Conservation (phyloP, 1,284 basidiomycete species). For the Hortiboletus rubellus region DNA sequence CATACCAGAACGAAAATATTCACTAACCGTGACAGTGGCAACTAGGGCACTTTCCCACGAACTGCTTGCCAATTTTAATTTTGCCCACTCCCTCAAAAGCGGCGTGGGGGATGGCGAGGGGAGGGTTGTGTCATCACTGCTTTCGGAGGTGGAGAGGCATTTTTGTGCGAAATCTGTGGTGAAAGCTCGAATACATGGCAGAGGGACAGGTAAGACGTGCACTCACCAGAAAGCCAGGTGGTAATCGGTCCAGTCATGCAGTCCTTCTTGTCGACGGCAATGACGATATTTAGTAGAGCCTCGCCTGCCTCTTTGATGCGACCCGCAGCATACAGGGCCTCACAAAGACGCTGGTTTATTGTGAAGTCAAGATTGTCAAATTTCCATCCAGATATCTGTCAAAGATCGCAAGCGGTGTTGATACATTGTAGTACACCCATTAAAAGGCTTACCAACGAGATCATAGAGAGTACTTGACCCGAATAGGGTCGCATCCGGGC, state of each 20-base stretch:
- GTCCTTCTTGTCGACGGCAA: neutral
- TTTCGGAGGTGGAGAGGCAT: neutral
- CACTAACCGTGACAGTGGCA: neutral
- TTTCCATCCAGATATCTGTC: conserved; percentile 6
- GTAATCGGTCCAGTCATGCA: neutral
- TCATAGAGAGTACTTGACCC: neutral
- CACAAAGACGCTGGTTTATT: neutral
- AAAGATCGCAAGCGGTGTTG: rapidly evolving
- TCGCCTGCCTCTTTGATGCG: neutral
- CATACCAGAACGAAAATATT: too few relatives aligned
- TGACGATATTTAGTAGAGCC: neutral
- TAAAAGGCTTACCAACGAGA: neutral
- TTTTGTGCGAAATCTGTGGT: neutral
- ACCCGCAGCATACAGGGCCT: neutral
- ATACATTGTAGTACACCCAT: rapidly evolving
- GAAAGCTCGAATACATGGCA: rapidly evolving
- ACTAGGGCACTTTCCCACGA: neutral
- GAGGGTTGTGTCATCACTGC: too few relatives aligned
- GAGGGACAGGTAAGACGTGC: neutral
- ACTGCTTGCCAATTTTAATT: neutral
- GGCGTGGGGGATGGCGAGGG: neutral
- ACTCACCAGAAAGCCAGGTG: neutral
- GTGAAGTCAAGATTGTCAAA: conserved; percentile 1
- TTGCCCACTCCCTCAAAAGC: neutral
- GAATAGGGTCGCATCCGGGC: neutral